Evolutionary conservation across 805 yeast species (phyloP).

Genomic region (Pichia deserticola): DNA sequence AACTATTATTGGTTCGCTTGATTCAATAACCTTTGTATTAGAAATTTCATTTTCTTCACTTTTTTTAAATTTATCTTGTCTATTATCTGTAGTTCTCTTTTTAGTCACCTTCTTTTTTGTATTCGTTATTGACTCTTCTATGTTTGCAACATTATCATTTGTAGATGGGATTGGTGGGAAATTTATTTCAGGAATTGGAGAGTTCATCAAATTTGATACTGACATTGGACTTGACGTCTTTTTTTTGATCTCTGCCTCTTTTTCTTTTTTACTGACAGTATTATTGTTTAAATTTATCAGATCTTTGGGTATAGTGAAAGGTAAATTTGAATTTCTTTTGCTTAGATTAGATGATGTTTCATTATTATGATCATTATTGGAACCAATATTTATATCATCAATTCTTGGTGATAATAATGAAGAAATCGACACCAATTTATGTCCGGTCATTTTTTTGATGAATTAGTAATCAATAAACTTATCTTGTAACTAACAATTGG

Average conservation of each 20-base stretch:
- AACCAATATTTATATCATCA: not conserved
- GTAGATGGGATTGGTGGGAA: not conserved
- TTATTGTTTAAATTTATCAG: no score
- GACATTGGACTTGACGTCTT: constrained; percentile 1
- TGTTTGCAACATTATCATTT: not conserved
- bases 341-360: no score
- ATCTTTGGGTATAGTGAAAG: no score
- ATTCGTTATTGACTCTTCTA: not conserved
- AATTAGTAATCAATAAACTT: no score
- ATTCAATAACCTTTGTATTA: not conserved
- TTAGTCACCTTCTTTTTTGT: not conserved
- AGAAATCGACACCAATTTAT: not conserved
- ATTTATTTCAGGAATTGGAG: not conserved
- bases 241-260: not conserved
- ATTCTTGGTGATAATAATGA: not conserved
- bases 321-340: no score
- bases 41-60: not conserved
- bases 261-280: no score
- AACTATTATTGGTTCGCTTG: constrained; percentile 4
- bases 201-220: constrained; percentile 1
- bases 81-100: not conserved
- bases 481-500: no score
- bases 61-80: not conserved
- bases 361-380: no score
- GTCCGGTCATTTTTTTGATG: not conserved